phyloP scores from a whole-genome alignment of 164 flowering plant species.

The Brasenia schreberi region DNA sequence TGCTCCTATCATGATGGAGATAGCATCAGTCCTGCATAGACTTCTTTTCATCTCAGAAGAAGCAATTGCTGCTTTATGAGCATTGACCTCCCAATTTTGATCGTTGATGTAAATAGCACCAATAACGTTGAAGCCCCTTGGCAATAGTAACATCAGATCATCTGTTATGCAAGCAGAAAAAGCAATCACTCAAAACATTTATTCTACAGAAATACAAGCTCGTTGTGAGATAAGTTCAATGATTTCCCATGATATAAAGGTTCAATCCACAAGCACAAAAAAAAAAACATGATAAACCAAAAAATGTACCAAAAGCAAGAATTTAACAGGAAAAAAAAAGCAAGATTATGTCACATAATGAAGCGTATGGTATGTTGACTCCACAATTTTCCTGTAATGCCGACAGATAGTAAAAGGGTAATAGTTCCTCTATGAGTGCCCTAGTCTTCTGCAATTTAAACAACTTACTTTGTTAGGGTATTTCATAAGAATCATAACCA shows the following conservation, averaged over 20 bases:
- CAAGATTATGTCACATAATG: neutral
- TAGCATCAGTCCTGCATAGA: constrained; percentile 14
- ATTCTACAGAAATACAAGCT: neutral
- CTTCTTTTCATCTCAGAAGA: constrained; percentile 25
- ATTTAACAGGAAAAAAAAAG: neutral
- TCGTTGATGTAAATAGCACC: constrained; percentile 43
- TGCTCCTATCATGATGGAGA: constrained; percentile 37
- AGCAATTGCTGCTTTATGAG: constrained; percentile 35
- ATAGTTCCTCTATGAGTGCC: no score
- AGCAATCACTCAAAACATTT: neutral
- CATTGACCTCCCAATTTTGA: constrained; percentile 20
- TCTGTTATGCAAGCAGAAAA: constrained; percentile 18
- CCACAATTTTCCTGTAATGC: no score
- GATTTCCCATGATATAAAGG: neutral
- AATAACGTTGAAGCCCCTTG: constrained; percentile 53
- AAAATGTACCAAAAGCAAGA: neutral
- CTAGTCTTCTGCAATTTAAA: no score
- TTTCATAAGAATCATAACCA: no score
- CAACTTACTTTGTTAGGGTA: no score
- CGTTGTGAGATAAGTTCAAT: neutral
- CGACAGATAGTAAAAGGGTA: no score
- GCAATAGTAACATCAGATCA: constrained; percentile 44
- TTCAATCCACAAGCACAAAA: neutral
- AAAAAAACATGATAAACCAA: neutral
- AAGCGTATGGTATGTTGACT: no score